These are phyloP conservation scores for Fusarium sp. DNA, from an alignment of 2,329 filamentous ascomycete genomes.

Conservation along the genomic window DNA sequence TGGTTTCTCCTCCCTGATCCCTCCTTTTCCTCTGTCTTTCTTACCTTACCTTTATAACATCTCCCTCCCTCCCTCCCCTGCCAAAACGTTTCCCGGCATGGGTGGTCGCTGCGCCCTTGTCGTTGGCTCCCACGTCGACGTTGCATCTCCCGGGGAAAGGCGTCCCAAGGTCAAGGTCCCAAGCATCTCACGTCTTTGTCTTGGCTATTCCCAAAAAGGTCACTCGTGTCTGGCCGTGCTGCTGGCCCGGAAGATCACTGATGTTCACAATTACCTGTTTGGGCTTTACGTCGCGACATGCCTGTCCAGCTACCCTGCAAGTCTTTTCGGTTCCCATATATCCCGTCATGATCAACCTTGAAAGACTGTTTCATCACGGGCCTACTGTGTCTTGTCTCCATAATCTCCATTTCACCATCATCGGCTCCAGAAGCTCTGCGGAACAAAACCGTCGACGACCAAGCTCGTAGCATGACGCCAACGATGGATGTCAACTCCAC, in stretches of 20 bases:
- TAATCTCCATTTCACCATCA: conserved; percentile 38
- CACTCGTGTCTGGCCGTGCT: conserved; percentile 41
- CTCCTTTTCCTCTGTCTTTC: conserved; percentile 17
- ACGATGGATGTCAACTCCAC: conserved; percentile 39
- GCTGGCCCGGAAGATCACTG: conserved; percentile 44
- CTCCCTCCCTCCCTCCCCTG: conserved; percentile 2
- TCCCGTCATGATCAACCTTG: conserved; percentile 17
- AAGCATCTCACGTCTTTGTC: conserved; percentile 23
- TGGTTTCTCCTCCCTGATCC: conserved; percentile 8
- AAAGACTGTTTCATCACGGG: conserved; percentile 39
- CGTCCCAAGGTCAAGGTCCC: conserved; percentile 29
- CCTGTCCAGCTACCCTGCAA: conserved; percentile 30
- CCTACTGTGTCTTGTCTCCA: conserved; percentile 30
- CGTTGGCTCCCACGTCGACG: conserved; percentile 30
- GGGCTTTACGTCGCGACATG: conserved; percentile 21
- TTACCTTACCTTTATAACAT: not conserved
- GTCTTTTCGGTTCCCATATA: conserved; percentile 24
- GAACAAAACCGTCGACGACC: conserved; percentile 39
- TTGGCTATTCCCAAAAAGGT: conserved; percentile 38
- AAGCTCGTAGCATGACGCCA: conserved; percentile 12
- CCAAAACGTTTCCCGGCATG: conserved; percentile 29
- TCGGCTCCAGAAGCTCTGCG: conserved; percentile 38
- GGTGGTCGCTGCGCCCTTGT: conserved; percentile 31
- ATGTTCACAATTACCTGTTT: conserved; percentile 42
- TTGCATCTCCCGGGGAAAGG: conserved; percentile 42